Base-by-base conservation (phyloP, 108 stramenopile species). In the Cyclotella baltica region DNA sequence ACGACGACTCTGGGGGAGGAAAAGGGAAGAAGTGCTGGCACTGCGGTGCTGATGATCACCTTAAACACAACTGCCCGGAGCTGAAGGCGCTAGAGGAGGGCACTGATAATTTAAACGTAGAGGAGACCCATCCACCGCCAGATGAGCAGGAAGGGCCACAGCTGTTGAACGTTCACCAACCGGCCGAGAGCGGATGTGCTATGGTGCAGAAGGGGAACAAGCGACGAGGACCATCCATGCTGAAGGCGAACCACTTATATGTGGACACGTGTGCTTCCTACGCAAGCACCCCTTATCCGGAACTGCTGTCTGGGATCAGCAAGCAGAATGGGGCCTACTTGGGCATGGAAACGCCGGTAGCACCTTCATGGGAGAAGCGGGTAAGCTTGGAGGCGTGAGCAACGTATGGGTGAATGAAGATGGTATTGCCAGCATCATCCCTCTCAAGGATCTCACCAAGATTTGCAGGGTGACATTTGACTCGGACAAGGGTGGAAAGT, bases 341-440 rank as follows among this genome's bases (percentile, higher is more conserved):
- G 43, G 35, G 29, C 48, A 80, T 20, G 50, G 65, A 35, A 80
- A 80, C 38, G 78, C 78, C 20, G 78, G 78, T 2, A 65, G 40
- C 0, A 20, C 16, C 0, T 0, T n/a, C 9, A 53, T 63, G 6
- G 35, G 55, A 28, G 34, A 58, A 31, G 47, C 9, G 13, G 72
- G 78, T 62, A 20, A n/a, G 0, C 51, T 65, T 15, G 72, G 72
- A 29, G 35, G 4, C 30, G 27, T 72, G 13, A 63, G 38, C 18
- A 15, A 80, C 16, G 51, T 73, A 25, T 80, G 78, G 78, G 16
- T 65, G 11, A 37, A 61, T 18, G 23, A 34, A 1, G n/a, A 28
- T 11, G 79, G 67, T 25, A 75, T 80, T 16, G 79, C 79, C 6
- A 80, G 68, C 37, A 75, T 80, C 55, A 6, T 80, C 4, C 67